These are phyloP conservation scores for Novymonas esmeraldas DNA, from an alignment of 208 protist species.

Conservation along the genomic window DNA sequence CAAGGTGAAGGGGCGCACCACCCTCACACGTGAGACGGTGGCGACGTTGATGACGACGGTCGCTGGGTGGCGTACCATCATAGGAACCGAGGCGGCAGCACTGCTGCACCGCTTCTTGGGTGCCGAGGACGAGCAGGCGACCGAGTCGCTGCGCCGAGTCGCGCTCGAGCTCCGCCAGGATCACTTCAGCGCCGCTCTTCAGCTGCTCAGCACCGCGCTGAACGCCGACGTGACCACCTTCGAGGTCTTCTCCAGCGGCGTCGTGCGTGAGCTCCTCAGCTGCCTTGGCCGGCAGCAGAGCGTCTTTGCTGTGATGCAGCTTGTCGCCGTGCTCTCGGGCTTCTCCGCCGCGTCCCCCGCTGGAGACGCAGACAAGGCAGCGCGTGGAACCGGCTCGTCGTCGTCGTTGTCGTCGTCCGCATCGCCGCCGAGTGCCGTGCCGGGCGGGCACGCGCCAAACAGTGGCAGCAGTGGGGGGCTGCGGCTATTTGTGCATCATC, in stretches of 20 bases:
- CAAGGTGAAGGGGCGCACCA: slow-evolving; percentile 15
- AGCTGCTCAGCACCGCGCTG: slow-evolving; percentile 42
- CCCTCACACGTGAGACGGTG: slow-evolving; percentile 15
- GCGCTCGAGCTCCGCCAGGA: slow-evolving; percentile 44
- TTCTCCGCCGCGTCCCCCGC: not conserved
- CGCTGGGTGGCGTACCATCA: slow-evolving; percentile 45
- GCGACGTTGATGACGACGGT: slow-evolving; percentile 21
- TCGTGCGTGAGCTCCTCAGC: slow-evolving; percentile 36
- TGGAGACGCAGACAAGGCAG: not conserved
- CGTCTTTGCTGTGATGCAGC: slow-evolving; percentile 32
- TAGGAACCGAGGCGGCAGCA: slow-evolving; percentile 40
- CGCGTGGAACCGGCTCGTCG: no score
- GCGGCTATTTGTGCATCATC: slow-evolving; percentile 29
- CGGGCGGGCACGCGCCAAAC: no score
- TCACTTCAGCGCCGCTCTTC: slow-evolving; percentile 43
- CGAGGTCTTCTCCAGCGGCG: slow-evolving; percentile 60
- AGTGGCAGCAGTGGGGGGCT: slow-evolving; percentile 19
- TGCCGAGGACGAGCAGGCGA: slow-evolving; percentile 40
- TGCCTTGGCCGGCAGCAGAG: slow-evolving; percentile 21
- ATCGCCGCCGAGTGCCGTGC: no score
- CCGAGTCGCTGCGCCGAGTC: slow-evolving; percentile 41
- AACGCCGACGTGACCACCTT: slow-evolving; percentile 58
- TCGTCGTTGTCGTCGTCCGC: no score
- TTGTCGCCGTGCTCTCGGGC: slow-evolving; percentile 24
- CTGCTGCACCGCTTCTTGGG: slow-evolving; percentile 42